A percentile compares a stretch with the other conserved stretches of the same genome.
phyloP scores from a whole-genome alignment of 345 rosid species.

The Salix udensis region DNA sequence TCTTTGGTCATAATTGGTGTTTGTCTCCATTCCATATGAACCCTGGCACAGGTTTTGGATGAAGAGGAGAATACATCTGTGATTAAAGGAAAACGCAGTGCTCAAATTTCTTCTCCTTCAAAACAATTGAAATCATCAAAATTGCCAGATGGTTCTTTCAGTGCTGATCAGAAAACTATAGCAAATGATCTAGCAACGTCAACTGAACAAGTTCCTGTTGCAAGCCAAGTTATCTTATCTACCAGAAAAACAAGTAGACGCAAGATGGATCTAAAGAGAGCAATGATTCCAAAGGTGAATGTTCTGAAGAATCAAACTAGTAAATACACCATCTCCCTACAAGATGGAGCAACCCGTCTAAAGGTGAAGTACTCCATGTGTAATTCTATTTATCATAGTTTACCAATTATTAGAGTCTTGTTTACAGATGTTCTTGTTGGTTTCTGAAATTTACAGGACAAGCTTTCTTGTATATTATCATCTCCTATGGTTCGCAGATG shows the following conservation, averaged over 20 bases:
- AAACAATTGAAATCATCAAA: conserved; percentile 44
- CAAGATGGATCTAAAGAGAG: conserved; percentile 53
- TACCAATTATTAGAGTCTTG: neutral
- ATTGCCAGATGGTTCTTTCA: conserved; percentile 37
- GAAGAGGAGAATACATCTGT: conserved; percentile 12
- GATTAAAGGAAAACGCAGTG: conserved; percentile 9
- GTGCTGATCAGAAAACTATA: conserved; percentile 39
- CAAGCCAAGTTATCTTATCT: conserved; percentile 33
- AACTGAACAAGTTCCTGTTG: conserved; percentile 43
- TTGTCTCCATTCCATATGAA: neutral
- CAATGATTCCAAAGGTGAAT: conserved; percentile 35
- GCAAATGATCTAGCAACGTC: conserved; percentile 33
- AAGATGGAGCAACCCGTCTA: conserved; percentile 32
- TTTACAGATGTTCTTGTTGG: neutral
- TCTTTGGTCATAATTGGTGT: neutral
- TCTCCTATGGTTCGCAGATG: conserved; percentile 24
- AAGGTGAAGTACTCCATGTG: conserved; percentile 29
- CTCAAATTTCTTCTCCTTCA: conserved; percentile 42
- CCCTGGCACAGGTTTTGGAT: conserved; percentile 17
- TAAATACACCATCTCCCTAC: conserved; percentile 29
- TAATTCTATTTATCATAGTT: neutral
- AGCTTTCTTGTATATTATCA: conserved; percentile 22
- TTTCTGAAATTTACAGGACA: conserved; percentile 12
- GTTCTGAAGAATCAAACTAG: conserved; percentile 37
- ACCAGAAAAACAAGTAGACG: conserved; percentile 54